Evolutionary conservation across 2,329 filamentous ascomycete genomes (phyloP).

Genomic region (Scytalidium lignicola): DNA sequence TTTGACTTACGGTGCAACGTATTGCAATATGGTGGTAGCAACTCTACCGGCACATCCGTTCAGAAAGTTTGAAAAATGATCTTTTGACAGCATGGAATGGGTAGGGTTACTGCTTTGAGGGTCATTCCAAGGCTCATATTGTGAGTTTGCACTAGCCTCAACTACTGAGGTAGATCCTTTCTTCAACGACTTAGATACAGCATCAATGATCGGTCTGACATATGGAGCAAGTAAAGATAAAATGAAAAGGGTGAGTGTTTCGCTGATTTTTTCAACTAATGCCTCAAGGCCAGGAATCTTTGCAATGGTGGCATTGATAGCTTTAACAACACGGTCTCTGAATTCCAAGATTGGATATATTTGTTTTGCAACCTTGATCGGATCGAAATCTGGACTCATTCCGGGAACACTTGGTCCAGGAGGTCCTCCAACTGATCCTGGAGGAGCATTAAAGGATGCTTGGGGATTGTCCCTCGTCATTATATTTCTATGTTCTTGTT

Average conservation of each 20-base stretch:
- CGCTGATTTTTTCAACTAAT: conserved; percentile 89
- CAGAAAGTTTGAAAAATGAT: conserved; percentile 75
- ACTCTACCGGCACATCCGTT: conserved; percentile 74
- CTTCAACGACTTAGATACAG: conserved; percentile 80
- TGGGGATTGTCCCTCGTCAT: conserved; percentile 43
- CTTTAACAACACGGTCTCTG: conserved; percentile 86
- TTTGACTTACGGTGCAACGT: conserved; percentile 69
- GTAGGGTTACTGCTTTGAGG: conserved; percentile 71
- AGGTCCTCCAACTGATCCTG: conserved; percentile 37
- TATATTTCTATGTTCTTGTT: conserved; percentile 56
- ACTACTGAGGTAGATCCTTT: conserved; percentile 72
- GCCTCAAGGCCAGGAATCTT: conserved; percentile 89
- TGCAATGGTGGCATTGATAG: conserved; percentile 77
- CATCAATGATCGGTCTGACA: conserved; percentile 83
- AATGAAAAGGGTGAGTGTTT: conserved; percentile 87
- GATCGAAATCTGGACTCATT: conserved; percentile 72
- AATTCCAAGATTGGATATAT: conserved; percentile 96
- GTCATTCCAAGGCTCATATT: conserved; percentile 77
- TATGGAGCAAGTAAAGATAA: conserved; percentile 88
- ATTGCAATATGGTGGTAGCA: conserved; percentile 73
- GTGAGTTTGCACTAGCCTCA: conserved; percentile 63
- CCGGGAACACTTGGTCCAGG: conserved; percentile 58
- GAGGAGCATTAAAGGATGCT: conserved; percentile 32
- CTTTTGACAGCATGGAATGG: conserved; percentile 78
- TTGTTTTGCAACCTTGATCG: conserved; percentile 67